Evolutionary conservation across 2,329 filamentous ascomycete genomes (phyloP), one percentile per base, ranked within the genome.

Genomic region (Alternaria tenuissima): DNA sequence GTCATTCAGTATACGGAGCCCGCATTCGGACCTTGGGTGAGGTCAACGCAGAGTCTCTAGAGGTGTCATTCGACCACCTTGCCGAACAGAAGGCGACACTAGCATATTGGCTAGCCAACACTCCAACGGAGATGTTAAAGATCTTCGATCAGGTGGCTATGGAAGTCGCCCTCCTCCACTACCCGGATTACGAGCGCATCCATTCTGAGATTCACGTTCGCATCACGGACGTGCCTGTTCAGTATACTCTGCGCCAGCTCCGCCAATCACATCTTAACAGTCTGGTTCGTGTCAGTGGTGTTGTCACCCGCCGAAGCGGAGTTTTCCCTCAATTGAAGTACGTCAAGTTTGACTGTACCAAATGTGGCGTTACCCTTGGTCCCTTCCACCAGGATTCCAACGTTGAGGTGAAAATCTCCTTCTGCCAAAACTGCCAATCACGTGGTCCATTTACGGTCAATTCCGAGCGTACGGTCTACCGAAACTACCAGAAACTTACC

Each of bases 321-420:
- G 96, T 99, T 48, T 99, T 99, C 78, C 95, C 95, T 3, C 95
- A 99, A 81, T 84, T 99, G 62, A 98, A 98, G 79, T 97, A 98
- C 79, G 92, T 99, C 81, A 97, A 97, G 81, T 98, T 99, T 75
- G 92, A 97, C 81, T 99, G 95, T 81, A 88, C 85, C 59, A 99
- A 97, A 81, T 99, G 95, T 73, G 92, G 92, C 62, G 87, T 92
- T 46, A 97, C 93, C 0, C 86, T 99, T 3, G 95, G 95, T 1
- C 95, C 95, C 18, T 99, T 97, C 83, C 94, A 97, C 76, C 95
- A 99, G 74, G 95, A 99, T 81, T 95, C 94, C 42, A 96, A 95
- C 63, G 89, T 94, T 43, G 95, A 99, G 79, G 94, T 99, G 75
- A 97, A 94, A 81, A 92, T 99, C 70, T 92, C 91, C 0, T 99